Conservation (phyloP, 768 basidiomycete genomes). For the Omphalotus guepiniiformis region DNA sequence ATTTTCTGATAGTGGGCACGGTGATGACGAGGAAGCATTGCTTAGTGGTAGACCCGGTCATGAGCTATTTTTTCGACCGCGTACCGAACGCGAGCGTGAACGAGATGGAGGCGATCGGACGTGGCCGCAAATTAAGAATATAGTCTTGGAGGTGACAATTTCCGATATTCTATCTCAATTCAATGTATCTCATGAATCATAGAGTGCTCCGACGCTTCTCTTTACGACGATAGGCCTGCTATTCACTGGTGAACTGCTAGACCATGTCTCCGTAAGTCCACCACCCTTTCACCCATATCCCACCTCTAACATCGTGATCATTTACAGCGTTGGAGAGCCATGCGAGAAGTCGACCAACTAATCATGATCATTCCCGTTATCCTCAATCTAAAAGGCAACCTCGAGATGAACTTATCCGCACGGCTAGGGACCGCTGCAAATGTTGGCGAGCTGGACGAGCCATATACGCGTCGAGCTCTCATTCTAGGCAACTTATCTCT, state of each 20-base stretch:
- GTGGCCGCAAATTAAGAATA: slow-evolving; percentile 56
- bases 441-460: slow-evolving; percentile 85
- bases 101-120: not conserved
- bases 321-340: slow-evolving; percentile 78
- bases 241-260: slow-evolving; percentile 87
- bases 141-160: slow-evolving; percentile 64
- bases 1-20: slow-evolving; percentile 18
- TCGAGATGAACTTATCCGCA: slow-evolving; percentile 98
- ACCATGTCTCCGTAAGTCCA: slow-evolving; percentile 73
- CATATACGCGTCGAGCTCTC: slow-evolving; percentile 53
- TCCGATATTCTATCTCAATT: not conserved
- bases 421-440: slow-evolving; percentile 94
- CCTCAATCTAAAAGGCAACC: slow-evolving; percentile 94
- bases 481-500: slow-evolving; percentile 80
- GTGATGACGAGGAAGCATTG: slow-evolving; percentile 50
- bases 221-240: slow-evolving; percentile 80
- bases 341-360: slow-evolving; percentile 87
- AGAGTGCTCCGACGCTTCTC: slow-evolving; percentile 87
- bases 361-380: slow-evolving; percentile 96
- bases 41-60: too few species aligned
- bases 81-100: not conserved
- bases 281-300: not conserved
- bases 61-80: too few species aligned
- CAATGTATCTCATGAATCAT: slow-evolving; percentile 1
- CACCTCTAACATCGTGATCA: not conserved